Evolutionary conservation across 2,329 filamentous ascomycete species (phyloP), one percentile per base, ranked within the genome.

Genomic region (Xylariaceae sp.): DNA sequence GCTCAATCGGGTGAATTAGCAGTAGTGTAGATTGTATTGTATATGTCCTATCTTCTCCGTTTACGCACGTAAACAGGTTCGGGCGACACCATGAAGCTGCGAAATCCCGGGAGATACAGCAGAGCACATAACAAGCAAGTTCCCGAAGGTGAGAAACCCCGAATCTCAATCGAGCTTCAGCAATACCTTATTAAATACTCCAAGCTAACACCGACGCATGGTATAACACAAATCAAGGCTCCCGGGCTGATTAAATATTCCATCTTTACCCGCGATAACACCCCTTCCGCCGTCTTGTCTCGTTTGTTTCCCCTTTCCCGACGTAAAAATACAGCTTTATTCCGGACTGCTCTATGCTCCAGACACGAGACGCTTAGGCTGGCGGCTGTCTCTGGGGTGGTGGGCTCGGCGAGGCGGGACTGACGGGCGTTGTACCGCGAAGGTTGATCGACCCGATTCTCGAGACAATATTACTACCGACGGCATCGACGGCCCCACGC

Each of bases 401-500:
- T 6, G 57, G 46, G 29, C 54, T 40, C 1, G 57, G 57, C n/a
- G 56, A 59, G 22, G 51, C 41, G 13, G 56, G 56, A 36, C 57
- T 42, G 30, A 34, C 21, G 16, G 48, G 21, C 34, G 37, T 42
- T 10, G 42, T 70, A 3, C 81, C 80, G 15, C 86, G 76, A 42
- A 95, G 74, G 66, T 89, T 91, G 58, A 94, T 83, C 53, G 86
- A 87, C 6, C 90, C 89, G 63, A 96, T 94, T 29, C 92, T 80
- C 57, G 87, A 88, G 18, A 95, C 90, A 49, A 96, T 84, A 61
- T 92, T 92, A 70, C 87, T 92, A 0, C 92, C 92, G 1, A 96
- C 91, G 0, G 91, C 92, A 71, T 96, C 92, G 2, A 96, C 92
- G 0, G 92, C 92, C 0, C 92, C 92, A 55, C 91, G 83, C 0